Conservation (phyloP, 2,329 filamentous ascomycete species). For the Diaporthe sp. region DNA sequence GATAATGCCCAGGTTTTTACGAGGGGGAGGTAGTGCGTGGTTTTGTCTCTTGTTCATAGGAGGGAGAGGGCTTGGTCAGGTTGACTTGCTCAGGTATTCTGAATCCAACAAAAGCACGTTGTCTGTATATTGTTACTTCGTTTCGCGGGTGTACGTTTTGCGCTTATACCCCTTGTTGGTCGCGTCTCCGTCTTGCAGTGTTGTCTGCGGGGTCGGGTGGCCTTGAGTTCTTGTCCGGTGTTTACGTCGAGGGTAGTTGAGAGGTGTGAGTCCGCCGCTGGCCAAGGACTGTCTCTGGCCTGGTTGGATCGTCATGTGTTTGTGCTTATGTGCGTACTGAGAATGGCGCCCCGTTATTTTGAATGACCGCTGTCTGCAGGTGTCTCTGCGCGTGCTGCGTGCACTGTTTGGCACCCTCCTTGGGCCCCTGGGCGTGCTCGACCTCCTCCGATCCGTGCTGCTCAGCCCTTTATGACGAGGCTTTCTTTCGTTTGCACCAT, state of each 20-base stretch:
- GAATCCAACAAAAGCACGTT: slow-evolving; percentile 17
- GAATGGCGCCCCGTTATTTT: too few relatives aligned
- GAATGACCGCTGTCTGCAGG: too few relatives aligned
- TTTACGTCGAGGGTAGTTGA: background rate
- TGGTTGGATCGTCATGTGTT: background rate
- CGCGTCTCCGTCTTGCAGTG: background rate
- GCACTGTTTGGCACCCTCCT: too few relatives aligned
- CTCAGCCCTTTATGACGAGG: too few relatives aligned
- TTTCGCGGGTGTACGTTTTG: background rate
- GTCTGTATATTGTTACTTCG: background rate
- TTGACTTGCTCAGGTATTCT: background rate
- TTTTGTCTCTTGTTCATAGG: background rate
- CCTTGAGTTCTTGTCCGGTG: background rate
- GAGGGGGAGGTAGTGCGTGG: background rate
- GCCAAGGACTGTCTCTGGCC: background rate
- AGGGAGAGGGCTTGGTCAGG: background rate
- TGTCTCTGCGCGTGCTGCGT: too few relatives aligned
- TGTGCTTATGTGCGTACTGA: background rate
- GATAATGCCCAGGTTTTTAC: slow-evolving; percentile 13
- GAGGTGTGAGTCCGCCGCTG: background rate
- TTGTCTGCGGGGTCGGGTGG: background rate
- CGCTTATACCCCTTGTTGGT: background rate
- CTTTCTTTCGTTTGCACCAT: too few relatives aligned
- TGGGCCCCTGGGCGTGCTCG: too few relatives aligned
- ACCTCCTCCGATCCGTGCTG: too few relatives aligned